phyloP scores from a whole-genome alignment of 1,139 yeast genomes.

The Yamadazyma membranifaciens region DNA sequence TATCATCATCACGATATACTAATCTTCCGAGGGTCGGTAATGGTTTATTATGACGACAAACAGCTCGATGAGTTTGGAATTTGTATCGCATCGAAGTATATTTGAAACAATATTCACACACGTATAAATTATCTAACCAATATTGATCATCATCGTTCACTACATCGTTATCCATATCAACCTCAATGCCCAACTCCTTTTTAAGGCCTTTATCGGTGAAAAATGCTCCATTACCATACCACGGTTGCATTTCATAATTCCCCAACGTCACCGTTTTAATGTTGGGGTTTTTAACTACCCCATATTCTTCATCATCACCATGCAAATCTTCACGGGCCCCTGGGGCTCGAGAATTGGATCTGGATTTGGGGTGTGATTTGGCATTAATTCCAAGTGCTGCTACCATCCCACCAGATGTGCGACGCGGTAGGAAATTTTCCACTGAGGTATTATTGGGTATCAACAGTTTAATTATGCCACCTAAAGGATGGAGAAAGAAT shows the following conservation, averaged over 20 bases:
- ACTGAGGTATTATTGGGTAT: neutral
- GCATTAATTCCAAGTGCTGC: neutral
- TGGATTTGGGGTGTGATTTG: neutral
- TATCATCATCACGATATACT: slow-evolving; percentile 60
- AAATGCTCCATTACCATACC: slow-evolving; percentile 86
- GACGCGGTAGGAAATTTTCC: slow-evolving; percentile 7
- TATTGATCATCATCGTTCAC: slow-evolving; percentile 10
- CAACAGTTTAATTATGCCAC: slow-evolving; percentile 52
- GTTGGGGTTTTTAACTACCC: slow-evolving; percentile 59
- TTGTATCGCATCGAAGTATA: slow-evolving; percentile 51
- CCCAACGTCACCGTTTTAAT: slow-evolving; percentile 68
- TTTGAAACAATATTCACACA: slow-evolving; percentile 84
- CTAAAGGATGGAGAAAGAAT: slow-evolving; percentile 80
- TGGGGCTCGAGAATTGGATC: neutral
- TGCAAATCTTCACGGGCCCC: neutral
- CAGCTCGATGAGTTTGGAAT: slow-evolving; percentile 40
- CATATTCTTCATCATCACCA: slow-evolving; percentile 39
- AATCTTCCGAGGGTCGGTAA: slow-evolving; percentile 57
- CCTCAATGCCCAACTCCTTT: slow-evolving; percentile 13
- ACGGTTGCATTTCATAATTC: slow-evolving; percentile 61
- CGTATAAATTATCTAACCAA: slow-evolving; percentile 63
- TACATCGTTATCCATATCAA: slow-evolving; percentile 1
- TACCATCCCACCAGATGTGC: slow-evolving; percentile 3
- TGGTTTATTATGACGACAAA: slow-evolving; percentile 42
- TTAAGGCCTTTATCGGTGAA: slow-evolving; percentile 30